phyloP scores from a whole-genome alignment of 257 asterid genomes.

The Solanum pimpinellifolium region DNA sequence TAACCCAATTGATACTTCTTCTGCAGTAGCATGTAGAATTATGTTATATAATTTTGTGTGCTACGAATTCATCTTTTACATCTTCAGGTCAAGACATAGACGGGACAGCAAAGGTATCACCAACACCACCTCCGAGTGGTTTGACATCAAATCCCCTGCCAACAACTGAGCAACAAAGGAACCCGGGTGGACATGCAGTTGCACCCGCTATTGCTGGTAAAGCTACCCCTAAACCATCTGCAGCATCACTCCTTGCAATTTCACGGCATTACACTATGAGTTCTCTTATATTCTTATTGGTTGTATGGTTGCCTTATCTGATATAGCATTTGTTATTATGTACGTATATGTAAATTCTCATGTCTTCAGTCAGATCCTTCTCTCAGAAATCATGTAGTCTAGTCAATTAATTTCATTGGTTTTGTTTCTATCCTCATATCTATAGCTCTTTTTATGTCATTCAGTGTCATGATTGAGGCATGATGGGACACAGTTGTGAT shows the following conservation, averaged over 20 bases:
- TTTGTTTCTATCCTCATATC: neutral
- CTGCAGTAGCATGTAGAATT: neutral
- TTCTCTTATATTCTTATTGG: slow-evolving; percentile 24
- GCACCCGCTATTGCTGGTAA: slow-evolving; percentile 68
- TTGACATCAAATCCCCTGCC: slow-evolving; percentile 48
- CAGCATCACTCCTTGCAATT: slow-evolving; percentile 18
- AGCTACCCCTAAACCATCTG: slow-evolving; percentile 36
- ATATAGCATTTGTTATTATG: slow-evolving; percentile 4
- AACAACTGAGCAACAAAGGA: slow-evolving; percentile 33
- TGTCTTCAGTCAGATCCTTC: neutral
- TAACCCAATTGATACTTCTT: neutral
- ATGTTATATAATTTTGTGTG: neutral
- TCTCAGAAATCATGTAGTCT: neutral
- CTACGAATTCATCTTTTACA: neutral
- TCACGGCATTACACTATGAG: slow-evolving; percentile 6
- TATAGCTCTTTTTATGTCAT: neutral
- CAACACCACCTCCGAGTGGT: slow-evolving; percentile 32
- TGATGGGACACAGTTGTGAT: neutral
- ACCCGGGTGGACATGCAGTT: slow-evolving; percentile 24
- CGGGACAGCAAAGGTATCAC: slow-evolving; percentile 6
- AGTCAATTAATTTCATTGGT: neutral
- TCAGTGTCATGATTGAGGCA: neutral
- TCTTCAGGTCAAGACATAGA: slow-evolving; percentile 41
- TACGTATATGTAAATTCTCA: slow-evolving; percentile 25
- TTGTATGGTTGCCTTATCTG: slow-evolving; percentile 6